Conservation (phyloP, 2,329 filamentous ascomycete genomes). For the Chaetomium strumarium region DNA sequence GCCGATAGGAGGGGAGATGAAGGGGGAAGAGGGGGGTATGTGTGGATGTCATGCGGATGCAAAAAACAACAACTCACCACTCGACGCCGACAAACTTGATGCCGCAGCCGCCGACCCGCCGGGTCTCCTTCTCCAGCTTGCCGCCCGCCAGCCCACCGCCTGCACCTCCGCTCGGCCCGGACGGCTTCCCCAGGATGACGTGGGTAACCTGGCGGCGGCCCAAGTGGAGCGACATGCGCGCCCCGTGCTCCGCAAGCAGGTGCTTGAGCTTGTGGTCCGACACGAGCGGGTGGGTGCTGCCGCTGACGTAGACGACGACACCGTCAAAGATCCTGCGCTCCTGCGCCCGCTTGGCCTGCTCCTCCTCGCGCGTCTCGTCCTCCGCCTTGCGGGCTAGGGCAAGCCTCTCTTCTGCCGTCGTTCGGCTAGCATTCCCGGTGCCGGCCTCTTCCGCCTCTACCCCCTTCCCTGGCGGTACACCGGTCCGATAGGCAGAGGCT, state of each 20-base stretch:
- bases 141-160: constrained; percentile 70
- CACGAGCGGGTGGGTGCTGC: constrained; percentile 72
- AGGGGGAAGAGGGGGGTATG: background rate
- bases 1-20: constrained; percentile 7
- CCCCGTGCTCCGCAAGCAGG: constrained; percentile 69
- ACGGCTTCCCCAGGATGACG: constrained; percentile 67
- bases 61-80: constrained; percentile 65
- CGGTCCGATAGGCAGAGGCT: background rate
- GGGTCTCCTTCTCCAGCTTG: constrained; percentile 79
- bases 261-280: constrained; percentile 85
- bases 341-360: constrained; percentile 27
- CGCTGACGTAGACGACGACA: constrained; percentile 78
- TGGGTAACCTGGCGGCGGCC: constrained; percentile 74
- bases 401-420: constrained; percentile 6
- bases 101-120: constrained; percentile 57
- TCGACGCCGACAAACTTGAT: constrained; percentile 77
- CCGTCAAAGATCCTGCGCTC: constrained; percentile 56
- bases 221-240: constrained; percentile 61
- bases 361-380: constrained; percentile 34
- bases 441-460: background rate
- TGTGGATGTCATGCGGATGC: background rate
- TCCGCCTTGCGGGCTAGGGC: constrained; percentile 11
- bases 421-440: background rate
- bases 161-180: constrained; percentile 43
- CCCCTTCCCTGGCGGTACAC: background rate